phyloP scores from a whole-genome alignment of 306 rosid genomes.

The Prunus campanulata region DNA sequence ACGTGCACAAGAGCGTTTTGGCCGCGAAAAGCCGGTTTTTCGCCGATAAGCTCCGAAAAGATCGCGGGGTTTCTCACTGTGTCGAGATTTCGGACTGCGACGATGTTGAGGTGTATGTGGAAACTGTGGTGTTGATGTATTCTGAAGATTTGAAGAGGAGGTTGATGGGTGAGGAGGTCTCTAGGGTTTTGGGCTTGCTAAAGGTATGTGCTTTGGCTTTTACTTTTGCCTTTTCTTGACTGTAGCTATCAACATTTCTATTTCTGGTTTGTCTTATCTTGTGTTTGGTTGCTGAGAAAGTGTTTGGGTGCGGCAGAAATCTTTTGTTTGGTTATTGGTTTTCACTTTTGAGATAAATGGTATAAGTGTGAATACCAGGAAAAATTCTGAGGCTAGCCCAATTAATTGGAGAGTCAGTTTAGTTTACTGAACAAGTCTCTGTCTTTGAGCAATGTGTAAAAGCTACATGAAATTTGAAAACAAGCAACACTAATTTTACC shows the following conservation, averaged over 20 bases:
- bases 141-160: slow-evolving; percentile 58
- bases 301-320: slow-evolving; percentile 5
- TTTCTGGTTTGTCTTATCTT: background rate
- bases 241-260: background rate
- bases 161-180: slow-evolving; percentile 58
- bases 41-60: slow-evolving; percentile 63
- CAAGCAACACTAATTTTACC: background rate
- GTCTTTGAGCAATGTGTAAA: background rate
- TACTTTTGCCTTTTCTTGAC: background rate
- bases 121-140: slow-evolving; percentile 82
- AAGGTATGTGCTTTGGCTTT: slow-evolving; percentile 43
- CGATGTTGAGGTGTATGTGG: slow-evolving; percentile 75
- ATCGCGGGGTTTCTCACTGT: slow-evolving; percentile 44
- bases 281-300: slow-evolving; percentile 24
- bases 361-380: background rate
- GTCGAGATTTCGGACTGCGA: slow-evolving; percentile 93
- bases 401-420: background rate
- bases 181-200: slow-evolving; percentile 76
- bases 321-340: background rate
- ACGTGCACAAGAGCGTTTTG: slow-evolving; percentile 64
- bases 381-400: background rate
- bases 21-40: slow-evolving; percentile 70
- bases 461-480: background rate
- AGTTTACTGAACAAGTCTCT: background rate
- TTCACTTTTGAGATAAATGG: background rate